Evolutionary conservation across 2,329 filamentous ascomycete genomes (phyloP), one percentile per base, ranked within the genome.

Genomic region (Aspergillus neoniger): DNA sequence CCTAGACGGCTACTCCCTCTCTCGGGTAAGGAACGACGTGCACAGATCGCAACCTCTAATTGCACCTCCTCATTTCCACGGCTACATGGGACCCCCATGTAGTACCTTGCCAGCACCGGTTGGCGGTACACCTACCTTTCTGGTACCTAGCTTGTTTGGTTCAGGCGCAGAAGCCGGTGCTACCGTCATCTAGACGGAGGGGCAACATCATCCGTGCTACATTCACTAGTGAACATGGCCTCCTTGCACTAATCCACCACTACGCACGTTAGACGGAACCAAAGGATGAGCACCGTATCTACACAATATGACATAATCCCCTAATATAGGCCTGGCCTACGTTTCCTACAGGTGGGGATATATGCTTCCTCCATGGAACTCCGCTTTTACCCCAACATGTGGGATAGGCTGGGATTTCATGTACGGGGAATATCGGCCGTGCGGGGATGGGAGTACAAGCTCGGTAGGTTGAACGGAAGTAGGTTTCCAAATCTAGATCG

Each of bases 331-430:
- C n/a, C 21, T 17, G 38, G 15, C 28, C 15, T 47, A 47, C 52
- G 17, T 47, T 36, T 28, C 17, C 9, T 41, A 23, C 15, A 15
- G 23, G 53, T 19, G 53, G 52, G 25, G 39, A 30, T 39, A 36
- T 17, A 19, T 32, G 8, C 32, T 55, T 17, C 47, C 47, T 50
- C 5, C 30, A 36, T 14, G 30, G 30, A 43, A 28, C 53, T 47
- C 39, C 53, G 53, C 53, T 47, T 55, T 55, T 55, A 55, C 53
- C 53, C 53, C 53, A 47, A 47, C 53, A 55, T 55, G 14, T 41
- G 53, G 23, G 23, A 19, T 55, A 38, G 23, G 38, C 38, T 55
- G 41, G 53, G 39, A 36, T 30, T 36, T 55, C 39, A 9, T 17
- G 23, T 44, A 21, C 17, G 39, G 53, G 41, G 39, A 44, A 14